Evolutionary conservation across 352 stramenopile genomes (phyloP).

Genomic region (Phytopythium sindhum): DNA sequence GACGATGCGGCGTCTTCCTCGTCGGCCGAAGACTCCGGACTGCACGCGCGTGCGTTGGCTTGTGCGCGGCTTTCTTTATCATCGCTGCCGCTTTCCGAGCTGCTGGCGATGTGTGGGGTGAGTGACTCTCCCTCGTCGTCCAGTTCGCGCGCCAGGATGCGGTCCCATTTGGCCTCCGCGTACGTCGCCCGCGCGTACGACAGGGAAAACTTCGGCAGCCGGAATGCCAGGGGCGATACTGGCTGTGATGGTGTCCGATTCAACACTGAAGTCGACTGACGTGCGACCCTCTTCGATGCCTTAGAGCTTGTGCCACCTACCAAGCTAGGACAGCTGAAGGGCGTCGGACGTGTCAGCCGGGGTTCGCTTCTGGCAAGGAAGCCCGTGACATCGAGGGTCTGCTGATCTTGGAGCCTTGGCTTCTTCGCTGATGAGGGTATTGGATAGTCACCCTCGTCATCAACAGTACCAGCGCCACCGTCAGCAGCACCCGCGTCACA

Average conservation of each 20-base stretch:
- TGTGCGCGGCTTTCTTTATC: neutral
- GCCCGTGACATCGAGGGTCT: neutral
- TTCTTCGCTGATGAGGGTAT: neutral
- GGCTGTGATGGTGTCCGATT: neutral
- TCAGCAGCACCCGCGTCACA: neutral
- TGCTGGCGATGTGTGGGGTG: neutral
- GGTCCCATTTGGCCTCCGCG: slow-evolving; percentile 75
- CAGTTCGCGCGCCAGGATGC: slow-evolving; percentile 46
- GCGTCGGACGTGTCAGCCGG: slow-evolving; percentile 23
- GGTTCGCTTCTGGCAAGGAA: neutral
- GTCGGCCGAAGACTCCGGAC: neutral
- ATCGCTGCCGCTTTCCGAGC: neutral
- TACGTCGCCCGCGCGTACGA: slow-evolving; percentile 24
- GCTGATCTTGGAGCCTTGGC: neutral
- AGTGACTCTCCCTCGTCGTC: slow-evolving; percentile 10
- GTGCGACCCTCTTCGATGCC: neutral
- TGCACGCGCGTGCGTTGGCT: too few relatives aligned
- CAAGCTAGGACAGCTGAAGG: slow-evolving; percentile 15
- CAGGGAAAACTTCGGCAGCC: neutral
- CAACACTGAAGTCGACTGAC: too few relatives aligned
- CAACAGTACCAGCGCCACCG: neutral
- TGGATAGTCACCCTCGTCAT: neutral
- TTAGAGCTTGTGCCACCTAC: neutral
- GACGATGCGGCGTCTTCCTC: neutral
- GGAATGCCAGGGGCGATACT: neutral